Percentiles rank a stretch among this genome's conserved stretches.
phyloP scores from a whole-genome alignment of 768 basidiomycete species.

The Lactarius evosmus region DNA sequence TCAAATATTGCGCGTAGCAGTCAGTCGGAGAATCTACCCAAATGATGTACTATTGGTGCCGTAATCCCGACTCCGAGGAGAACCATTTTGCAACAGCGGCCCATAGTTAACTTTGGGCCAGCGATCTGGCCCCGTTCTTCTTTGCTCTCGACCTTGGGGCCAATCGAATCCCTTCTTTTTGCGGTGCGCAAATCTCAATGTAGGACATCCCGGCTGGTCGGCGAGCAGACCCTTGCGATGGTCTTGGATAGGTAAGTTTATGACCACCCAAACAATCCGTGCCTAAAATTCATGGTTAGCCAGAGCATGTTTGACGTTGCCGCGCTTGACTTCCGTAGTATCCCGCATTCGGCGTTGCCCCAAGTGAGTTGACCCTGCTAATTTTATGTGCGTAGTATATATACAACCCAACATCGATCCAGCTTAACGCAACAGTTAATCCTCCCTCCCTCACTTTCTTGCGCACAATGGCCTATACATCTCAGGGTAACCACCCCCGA shows the following conservation, averaged over 20 bases:
- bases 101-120: constrained; percentile 7
- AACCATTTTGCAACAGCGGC: constrained; percentile 8
- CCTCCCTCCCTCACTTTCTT: neutral
- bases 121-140: constrained; percentile 26
- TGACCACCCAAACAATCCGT: constrained; percentile 26
- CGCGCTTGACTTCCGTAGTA: constrained; percentile 16
- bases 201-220: neutral
- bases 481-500: constrained; percentile 15
- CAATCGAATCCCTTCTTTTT: constrained; percentile 9
- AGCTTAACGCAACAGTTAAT: constrained; percentile 11
- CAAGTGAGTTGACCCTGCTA: constrained; percentile 12
- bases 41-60: constrained; percentile 13
- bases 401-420: constrained; percentile 18
- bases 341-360: constrained; percentile 20
- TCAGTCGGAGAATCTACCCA: neutral
- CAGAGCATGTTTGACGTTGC: constrained; percentile 22
- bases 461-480: constrained; percentile 20
- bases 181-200: constrained; percentile 18
- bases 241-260: constrained; percentile 23
- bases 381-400: constrained; percentile 26
- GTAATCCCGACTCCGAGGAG: constrained; percentile 24
- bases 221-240: constrained; percentile 17
- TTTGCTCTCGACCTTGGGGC: constrained; percentile 8
- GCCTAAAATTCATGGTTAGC: constrained; percentile 25
- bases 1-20: neutral